A percentile compares a stretch with the other conserved stretches of the same genome.
Evolutionary conservation across 768 basidiomycete genomes (phyloP).

Genomic region (Amanita rimosa): DNA sequence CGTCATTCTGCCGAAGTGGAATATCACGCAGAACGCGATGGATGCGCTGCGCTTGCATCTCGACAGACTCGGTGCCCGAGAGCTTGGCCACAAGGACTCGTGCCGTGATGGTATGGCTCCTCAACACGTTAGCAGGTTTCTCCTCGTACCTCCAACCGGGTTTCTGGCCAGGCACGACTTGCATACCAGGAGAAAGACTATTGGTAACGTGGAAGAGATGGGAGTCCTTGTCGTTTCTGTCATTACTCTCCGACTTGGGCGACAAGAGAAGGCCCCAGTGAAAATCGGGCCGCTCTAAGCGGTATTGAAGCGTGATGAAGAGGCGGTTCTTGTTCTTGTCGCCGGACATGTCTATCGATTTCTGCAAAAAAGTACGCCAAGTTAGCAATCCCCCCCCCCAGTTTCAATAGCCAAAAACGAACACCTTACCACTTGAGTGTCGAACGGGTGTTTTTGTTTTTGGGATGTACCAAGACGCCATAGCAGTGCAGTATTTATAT

Average conservation of each 20-base stretch:
- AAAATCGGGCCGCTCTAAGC: background rate
- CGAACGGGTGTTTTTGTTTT: background rate
- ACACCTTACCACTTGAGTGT: background rate
- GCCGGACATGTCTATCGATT: background rate
- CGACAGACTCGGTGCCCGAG: background rate
- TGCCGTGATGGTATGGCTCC: background rate
- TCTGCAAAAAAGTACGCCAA: background rate
- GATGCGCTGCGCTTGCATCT: constrained; percentile 2
- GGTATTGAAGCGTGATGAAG: constrained; percentile 7
- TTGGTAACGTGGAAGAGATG: constrained; percentile 5
- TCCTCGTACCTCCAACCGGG: constrained; percentile 5
- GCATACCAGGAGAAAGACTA: background rate
- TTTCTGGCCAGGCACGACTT: background rate
- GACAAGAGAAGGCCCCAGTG: constrained; percentile 7
- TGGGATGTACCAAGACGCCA: background rate
- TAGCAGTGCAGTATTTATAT: background rate
- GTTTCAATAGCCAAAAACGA: background rate
- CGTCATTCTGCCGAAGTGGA: constrained; percentile 3
- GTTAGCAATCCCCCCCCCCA: background rate
- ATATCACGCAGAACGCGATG: background rate
- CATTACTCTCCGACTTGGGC: constrained; percentile 2
- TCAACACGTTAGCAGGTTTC: background rate
- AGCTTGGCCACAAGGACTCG: constrained; percentile 7
- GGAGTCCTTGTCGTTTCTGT: background rate
- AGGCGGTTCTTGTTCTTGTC: constrained; percentile 8